Evolutionary conservation across 345 rosid species (phyloP).

Genomic region (Trapa bicornis): DNA sequence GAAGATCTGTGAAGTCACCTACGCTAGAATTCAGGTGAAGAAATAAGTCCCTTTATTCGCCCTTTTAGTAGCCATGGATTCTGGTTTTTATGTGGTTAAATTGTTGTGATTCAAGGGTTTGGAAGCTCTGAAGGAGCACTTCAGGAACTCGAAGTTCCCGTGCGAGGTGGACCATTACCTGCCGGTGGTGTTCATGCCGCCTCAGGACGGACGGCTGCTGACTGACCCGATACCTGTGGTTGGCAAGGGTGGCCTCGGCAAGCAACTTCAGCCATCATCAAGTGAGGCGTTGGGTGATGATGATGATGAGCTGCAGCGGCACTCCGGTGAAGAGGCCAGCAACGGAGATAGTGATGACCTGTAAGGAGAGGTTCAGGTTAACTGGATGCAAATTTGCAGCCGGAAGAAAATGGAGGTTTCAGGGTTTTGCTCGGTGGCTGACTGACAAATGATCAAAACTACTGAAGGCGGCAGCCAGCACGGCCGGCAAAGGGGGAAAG

Average conservation of each 20-base stretch:
- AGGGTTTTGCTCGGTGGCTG: too few species aligned
- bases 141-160: constrained; percentile 73
- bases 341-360: background rate
- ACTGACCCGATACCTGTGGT: constrained; percentile 42
- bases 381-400: too few species aligned
- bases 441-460: background rate
- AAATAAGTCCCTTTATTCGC: background rate
- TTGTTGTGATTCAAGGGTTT: constrained; percentile 38
- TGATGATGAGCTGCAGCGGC: background rate
- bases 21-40: constrained; percentile 81
- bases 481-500: background rate
- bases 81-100: too few species aligned
- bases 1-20: constrained; percentile 83
- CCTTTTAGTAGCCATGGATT: too few species aligned
- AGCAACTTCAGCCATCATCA: background rate
- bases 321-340: too few species aligned
- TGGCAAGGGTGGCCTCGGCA: constrained; percentile 9
- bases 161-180: constrained; percentile 48
- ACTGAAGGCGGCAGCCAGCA: background rate
- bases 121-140: constrained; percentile 70
- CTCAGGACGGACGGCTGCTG: constrained; percentile 56
- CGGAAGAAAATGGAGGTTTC: too few species aligned
- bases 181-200: constrained; percentile 78
- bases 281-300: background rate
- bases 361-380: too few species aligned